Percentiles rank a stretch among this genome's conserved stretches.
Conservation (phyloP, 805 yeast species). For the Saccharomycopsis schoenii region DNA sequence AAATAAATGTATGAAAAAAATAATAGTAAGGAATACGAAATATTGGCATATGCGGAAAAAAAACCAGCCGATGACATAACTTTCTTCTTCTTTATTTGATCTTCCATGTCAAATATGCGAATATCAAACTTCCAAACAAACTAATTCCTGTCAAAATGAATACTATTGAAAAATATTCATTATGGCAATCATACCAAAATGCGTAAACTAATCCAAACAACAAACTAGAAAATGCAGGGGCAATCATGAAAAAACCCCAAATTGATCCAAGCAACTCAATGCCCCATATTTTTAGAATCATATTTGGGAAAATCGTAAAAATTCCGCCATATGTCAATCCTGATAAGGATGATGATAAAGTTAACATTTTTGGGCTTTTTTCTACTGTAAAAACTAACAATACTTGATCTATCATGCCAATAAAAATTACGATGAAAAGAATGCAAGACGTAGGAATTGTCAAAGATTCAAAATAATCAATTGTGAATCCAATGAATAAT, state of each 20-base stretch:
- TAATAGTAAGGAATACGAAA: no score
- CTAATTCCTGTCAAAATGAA: constrained; percentile 10
- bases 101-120: constrained; percentile 8
- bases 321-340: constrained; percentile 77
- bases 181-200: constrained; percentile 39
- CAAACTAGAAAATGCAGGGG: constrained; percentile 78
- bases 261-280: constrained; percentile 81
- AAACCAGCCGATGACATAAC: no score
- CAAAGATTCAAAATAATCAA: constrained; percentile 44
- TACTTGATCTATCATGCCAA: constrained; percentile 31
- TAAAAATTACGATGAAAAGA: constrained; percentile 25
- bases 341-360: constrained; percentile 32
- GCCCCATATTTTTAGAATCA: constrained; percentile 81
- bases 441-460: constrained; percentile 19
- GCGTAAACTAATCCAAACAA: constrained; percentile 66
- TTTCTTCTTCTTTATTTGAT: constrained; percentile 1
- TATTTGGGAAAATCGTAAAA: constrained; percentile 79
- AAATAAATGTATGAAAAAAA: no score
- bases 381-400: constrained; percentile 10
- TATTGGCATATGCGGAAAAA: no score
- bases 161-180: constrained; percentile 19
- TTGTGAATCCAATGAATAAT: constrained; percentile 52
- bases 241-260: constrained; percentile 83
- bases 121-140: constrained; percentile 1
- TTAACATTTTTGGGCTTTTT: constrained; percentile 16